Evolutionary conservation across 768 basidiomycete genomes (phyloP).

Genomic region (Tulasnella sp.): DNA sequence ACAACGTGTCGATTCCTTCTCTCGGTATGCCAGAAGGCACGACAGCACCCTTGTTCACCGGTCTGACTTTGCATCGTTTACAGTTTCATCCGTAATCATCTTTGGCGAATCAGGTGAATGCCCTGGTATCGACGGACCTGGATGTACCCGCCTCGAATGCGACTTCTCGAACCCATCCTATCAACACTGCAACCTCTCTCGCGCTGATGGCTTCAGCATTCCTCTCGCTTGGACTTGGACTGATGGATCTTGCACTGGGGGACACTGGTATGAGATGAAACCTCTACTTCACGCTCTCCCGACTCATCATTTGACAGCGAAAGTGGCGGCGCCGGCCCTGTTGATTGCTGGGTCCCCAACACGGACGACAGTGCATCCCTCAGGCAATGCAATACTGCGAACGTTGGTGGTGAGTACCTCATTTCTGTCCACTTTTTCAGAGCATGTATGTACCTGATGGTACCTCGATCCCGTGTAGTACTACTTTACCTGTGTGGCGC

Average conservation of each 20-base stretch:
- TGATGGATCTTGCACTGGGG: too few species aligned
- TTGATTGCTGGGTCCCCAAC: neutral
- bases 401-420: neutral
- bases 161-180: neutral
- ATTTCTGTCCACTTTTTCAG: neutral
- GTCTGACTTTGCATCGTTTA: neutral
- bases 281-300: too few species aligned
- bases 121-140: conserved; percentile 1
- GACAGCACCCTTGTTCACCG: neutral
- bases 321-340: too few species aligned
- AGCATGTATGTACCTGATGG: too few species aligned
- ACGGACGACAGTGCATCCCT: neutral
- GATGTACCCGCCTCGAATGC: neutral
- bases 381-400: neutral
- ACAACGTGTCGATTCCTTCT: neutral
- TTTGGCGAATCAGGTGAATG: neutral
- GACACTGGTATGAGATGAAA: too few species aligned
- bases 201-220: too few species aligned
- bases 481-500: too few species aligned
- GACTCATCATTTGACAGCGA: too few species aligned
- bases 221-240: too few species aligned
- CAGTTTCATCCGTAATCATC: neutral
- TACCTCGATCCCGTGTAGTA: too few species aligned
- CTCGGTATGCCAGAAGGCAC: neutral
- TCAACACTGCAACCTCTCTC: too few species aligned